Conservation (phyloP, 2,329 filamentous ascomycete genomes). For the Hawksworthiomyces lignivorus region DNA sequence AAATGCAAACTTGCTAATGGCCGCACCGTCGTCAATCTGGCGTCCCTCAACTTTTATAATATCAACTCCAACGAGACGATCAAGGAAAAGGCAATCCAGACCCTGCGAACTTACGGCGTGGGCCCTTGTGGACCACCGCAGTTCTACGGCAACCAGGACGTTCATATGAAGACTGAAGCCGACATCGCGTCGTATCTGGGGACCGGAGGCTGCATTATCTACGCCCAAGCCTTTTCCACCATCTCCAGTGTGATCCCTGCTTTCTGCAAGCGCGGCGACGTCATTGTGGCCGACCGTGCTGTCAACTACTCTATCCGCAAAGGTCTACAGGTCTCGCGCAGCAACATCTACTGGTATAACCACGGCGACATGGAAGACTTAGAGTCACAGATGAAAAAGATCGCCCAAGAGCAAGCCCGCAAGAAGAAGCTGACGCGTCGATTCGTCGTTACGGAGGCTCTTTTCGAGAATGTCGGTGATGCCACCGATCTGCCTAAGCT, state of each 20-base stretch:
- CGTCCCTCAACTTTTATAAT: conserved; percentile 96
- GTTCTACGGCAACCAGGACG: conserved; percentile 97
- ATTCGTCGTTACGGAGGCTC: conserved; percentile 91
- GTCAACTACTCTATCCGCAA: conserved; percentile 93
- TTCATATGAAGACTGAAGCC: conserved; percentile 93
- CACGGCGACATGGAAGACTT: conserved; percentile 95
- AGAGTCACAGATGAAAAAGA: conserved; percentile 73
- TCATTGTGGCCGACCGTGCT: conserved; percentile 90
- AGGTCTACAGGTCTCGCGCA: conserved; percentile 86
- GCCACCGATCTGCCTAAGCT: conserved; percentile 77
- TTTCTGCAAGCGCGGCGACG: conserved; percentile 93
- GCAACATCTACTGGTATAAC: conserved; percentile 87
- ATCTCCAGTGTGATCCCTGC: conserved; percentile 95
- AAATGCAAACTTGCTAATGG: conserved; percentile 85
- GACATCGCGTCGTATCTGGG: conserved; percentile 89
- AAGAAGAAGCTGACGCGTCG: conserved; percentile 82
- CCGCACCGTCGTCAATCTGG: conserved; percentile 85
- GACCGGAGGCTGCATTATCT: conserved; percentile 83
- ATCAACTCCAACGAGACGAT: conserved; percentile 87
- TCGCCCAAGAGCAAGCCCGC: conserved; percentile 77
- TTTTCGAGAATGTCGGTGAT: conserved; percentile 89
- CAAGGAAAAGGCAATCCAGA: conserved; percentile 91
- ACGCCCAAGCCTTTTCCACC: conserved; percentile 92
- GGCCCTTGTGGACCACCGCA: conserved; percentile 94
- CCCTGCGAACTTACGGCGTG: conserved; percentile 89